Evolutionary conservation across 495 filamentous ascomycete genomes (phyloP), one percentile per base, ranked within the genome.

Genomic region (Sordaria brevicollis): DNA sequence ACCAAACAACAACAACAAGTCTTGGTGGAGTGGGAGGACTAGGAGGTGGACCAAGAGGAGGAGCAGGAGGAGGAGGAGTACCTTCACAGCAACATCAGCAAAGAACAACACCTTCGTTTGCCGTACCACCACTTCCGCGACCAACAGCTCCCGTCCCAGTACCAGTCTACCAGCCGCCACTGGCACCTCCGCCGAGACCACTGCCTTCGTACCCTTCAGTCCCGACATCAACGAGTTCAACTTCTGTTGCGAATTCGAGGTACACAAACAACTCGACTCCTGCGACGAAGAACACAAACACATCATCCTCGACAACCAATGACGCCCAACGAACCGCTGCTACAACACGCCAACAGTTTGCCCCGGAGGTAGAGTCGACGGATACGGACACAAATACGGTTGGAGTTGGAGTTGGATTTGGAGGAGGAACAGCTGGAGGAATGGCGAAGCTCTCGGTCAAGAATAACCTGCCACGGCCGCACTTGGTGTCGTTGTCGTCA

Each of bases 361-460:
- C 49, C 49, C 4, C 41, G 25, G 67, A 71, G 70, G 67, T 71
- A 71, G 70, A 19, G 7, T 25, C 67, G 35, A 43, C 33, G 15
- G 49, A 65, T 31, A 31, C 31, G 35, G 54, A 62, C 54, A 19
- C 54, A 65, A 7, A 7, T 31, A n/a, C 66, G 9, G n/a, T 39
- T 31, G 39, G 35, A 36, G 35, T 41, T n/a, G 35, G n/a, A n/a
- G n/a, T n/a, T n/a, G n/a, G n/a, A n/a, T n/a, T n/a, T n/a, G n/a
- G n/a, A n/a, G n/a, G n/a, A n/a, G n/a, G n/a, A n/a, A n/a, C n/a
- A n/a, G n/a, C n/a, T n/a, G n/a, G 66, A 43, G 34, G 35, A 49
- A 38, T 67, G 35, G 43, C 43, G 21, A 68, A 21, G 29, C 49
- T 62, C 49, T 62, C 49, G 13, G 49, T 62, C 25, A 33, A 62